Evolutionary conservation across 768 basidiomycete species (phyloP), one percentile per base, ranked within the genome.

Genomic region (Chiua virens): DNA sequence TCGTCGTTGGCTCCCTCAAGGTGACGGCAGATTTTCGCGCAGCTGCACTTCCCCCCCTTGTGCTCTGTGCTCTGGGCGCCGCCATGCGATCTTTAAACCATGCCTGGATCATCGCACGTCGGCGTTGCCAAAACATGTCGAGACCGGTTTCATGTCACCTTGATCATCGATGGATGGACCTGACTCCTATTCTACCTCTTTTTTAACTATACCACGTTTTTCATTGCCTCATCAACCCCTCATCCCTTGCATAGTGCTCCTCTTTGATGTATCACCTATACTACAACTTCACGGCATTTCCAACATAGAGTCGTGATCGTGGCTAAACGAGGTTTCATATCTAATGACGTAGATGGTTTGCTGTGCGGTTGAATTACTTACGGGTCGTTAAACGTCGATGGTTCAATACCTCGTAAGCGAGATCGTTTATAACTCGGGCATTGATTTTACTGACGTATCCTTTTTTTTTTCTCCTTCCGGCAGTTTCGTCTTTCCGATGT

Each of bases 1-100:
- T 91, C 84, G 27, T 83, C 89, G 11, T 70, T 91, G 53, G 87
- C 87, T 35, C 77, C 83, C 35, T 62, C 67, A 55, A 78, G 82
- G 68, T 82, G 32, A 34, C 14, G 11, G 11, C 9, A 71, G 59
- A 65, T 27, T 45, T 51, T 47, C 21, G 47, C 49, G n/a, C 35
- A 38, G 46, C 44, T 23, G 34, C 53, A 47, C 14, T 28, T 27
- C 18, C 37, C n/a, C n/a, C n/a, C n/a, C 20, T 8, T 18, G 47
- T 47, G 51, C 49, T n/a, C n/a, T n/a, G n/a, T n/a, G 49, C 50
- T 47, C 34, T 43, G 25, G 42, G 52, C 53, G 43, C 30, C 42
- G 42, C 46, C 49, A 47, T 51, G 54, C 53, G 54, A 61, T 50
- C 13, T 52, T 56, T 42, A 42, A 45, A 28, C 40, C 34, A 46